These are phyloP conservation scores for Ophiostoma montium DNA, from an alignment of 2,329 filamentous ascomycete genomes.

Conservation along the genomic window DNA sequence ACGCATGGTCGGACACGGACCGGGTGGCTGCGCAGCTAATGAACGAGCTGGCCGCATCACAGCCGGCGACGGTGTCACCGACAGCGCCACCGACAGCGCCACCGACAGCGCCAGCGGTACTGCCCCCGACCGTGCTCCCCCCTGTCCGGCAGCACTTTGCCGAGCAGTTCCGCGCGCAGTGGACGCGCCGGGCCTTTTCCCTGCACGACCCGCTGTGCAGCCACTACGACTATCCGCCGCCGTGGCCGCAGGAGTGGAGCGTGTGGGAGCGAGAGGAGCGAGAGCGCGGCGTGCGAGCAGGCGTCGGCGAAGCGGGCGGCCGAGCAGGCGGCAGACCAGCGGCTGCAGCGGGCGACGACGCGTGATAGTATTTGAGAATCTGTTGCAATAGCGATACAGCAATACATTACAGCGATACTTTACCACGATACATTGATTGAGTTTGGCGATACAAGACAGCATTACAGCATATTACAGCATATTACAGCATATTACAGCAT, in stretches of 20 bases:
- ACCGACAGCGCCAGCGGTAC: background rate
- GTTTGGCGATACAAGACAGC: too few species aligned
- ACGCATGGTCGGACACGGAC: constrained; percentile 3
- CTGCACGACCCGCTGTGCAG: constrained; percentile 3
- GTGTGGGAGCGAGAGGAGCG: constrained; percentile 7
- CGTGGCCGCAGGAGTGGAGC: constrained; percentile 8
- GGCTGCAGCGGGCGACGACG: background rate
- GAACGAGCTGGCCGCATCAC: background rate
- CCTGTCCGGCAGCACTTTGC: background rate
- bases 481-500: too few species aligned
- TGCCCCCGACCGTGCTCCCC: background rate
- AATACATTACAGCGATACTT: too few species aligned
- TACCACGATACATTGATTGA: too few species aligned
- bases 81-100: background rate
- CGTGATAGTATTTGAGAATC: background rate
- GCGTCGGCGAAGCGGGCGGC: too few species aligned
- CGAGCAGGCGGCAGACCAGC: constrained; percentile 1
- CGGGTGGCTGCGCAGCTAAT: background rate
- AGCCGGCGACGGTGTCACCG: background rate
- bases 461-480: too few species aligned
- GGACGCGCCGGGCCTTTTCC: constrained; percentile 1
- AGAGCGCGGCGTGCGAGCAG: too few species aligned
- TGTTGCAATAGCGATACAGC: too few species aligned
- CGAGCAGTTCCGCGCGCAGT: background rate
- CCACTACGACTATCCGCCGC: constrained; percentile 6